phyloP scores from a whole-genome alignment of 805 yeast species.

The Starmerella stigmatis region DNA sequence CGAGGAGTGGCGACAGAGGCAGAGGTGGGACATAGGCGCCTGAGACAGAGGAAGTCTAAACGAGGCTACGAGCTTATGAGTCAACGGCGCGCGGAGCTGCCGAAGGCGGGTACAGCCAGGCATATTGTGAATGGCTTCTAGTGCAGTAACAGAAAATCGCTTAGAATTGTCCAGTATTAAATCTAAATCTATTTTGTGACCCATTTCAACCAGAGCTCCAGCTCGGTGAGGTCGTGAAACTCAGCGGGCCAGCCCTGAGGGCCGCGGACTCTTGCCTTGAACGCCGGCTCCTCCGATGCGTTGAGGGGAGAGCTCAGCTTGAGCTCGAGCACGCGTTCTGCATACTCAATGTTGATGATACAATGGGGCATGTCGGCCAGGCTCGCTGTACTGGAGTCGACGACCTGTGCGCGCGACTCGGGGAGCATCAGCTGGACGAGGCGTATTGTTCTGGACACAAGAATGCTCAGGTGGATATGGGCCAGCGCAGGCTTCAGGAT shows the following conservation, averaged over 20 bases:
- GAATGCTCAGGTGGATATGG: constrained; percentile 25
- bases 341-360: neutral
- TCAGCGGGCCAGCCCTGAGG: constrained; percentile 13
- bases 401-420: constrained; percentile 3
- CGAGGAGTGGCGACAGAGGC: too few species aligned
- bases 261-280: neutral
- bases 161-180: too few species aligned
- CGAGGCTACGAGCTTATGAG: too few species aligned
- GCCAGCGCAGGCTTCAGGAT: constrained; percentile 31
- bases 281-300: constrained; percentile 8
- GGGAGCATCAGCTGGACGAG: constrained; percentile 23
- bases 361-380: constrained; percentile 9
- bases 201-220: constrained; percentile 33
- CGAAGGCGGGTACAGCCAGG: too few species aligned
- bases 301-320: constrained; percentile 11
- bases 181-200: constrained; percentile 8
- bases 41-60: too few species aligned
- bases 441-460: constrained; percentile 17
- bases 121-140: neutral
- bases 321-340: neutral
- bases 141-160: too few species aligned
- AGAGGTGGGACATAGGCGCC: too few species aligned
- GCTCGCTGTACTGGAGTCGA: neutral
- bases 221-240: constrained; percentile 29
- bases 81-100: too few species aligned